phyloP scores from a whole-genome alignment of 2,329 filamentous ascomycete genomes.

The Diaporthe sp. region DNA sequence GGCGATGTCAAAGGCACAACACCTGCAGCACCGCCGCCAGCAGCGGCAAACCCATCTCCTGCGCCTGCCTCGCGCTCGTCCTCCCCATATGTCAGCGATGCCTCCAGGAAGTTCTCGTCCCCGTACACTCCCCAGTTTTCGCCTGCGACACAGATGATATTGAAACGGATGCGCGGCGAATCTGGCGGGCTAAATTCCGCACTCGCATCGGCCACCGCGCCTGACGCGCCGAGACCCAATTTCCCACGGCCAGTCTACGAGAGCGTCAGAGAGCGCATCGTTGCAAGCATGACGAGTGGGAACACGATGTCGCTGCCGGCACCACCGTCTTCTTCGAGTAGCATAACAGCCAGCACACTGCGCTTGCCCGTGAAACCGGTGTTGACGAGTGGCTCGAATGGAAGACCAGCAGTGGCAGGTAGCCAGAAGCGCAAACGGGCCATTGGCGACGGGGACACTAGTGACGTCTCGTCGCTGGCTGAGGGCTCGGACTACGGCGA shows the following conservation, averaged over 20 bases:
- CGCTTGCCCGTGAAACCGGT: slow-evolving; percentile 33
- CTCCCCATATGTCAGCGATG: slow-evolving; percentile 8
- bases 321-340: slow-evolving; percentile 23
- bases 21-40: slow-evolving; percentile 15
- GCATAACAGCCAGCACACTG: slow-evolving; percentile 26
- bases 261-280: slow-evolving; percentile 55
- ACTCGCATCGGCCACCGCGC: slow-evolving; percentile 45
- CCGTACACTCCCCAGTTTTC: slow-evolving; percentile 41
- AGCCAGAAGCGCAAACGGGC: slow-evolving; percentile 42
- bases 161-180: slow-evolving; percentile 46
- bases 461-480: slow-evolving; percentile 39
- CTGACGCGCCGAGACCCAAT: slow-evolving; percentile 29
- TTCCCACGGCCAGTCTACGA: slow-evolving; percentile 54
- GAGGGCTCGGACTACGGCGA: slow-evolving; percentile 50
- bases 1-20: not conserved
- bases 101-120: slow-evolving; percentile 70
- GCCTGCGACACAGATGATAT: slow-evolving; percentile 42
- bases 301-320: slow-evolving; percentile 54
- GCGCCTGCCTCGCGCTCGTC: not conserved
- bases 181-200: slow-evolving; percentile 45
- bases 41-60: slow-evolving; percentile 16
- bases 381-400: slow-evolving; percentile 24
- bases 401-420: slow-evolving; percentile 4
- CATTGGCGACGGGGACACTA: slow-evolving; percentile 41
- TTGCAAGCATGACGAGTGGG: slow-evolving; percentile 54